phyloP scores from a whole-genome alignment of 768 basidiomycete genomes.

The Mycena vitilis region DNA sequence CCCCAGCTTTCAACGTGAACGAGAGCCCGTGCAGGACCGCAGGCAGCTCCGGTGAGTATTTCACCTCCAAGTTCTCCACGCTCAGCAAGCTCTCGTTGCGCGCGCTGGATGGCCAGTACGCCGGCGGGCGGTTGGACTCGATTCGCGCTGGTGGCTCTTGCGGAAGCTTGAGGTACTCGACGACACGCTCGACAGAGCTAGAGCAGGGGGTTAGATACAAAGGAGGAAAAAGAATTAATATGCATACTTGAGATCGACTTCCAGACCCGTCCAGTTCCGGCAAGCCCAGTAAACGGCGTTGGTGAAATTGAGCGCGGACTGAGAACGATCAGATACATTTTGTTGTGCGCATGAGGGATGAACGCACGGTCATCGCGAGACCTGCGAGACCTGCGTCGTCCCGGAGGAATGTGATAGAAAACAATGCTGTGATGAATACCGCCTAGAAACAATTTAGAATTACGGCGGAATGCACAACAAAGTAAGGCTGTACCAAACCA shows the following conservation, averaged over 20 bases:
- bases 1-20: constrained; percentile 76
- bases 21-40: constrained; percentile 83
- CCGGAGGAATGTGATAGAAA: constrained; percentile 60
- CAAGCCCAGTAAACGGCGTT: constrained; percentile 42
- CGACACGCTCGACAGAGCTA: constrained; percentile 89
- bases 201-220: neutral
- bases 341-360: neutral
- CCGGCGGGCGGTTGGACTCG: constrained; percentile 81
- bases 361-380: constrained; percentile 61
- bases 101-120: constrained; percentile 91
- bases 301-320: constrained; percentile 49
- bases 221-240: neutral
- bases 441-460: constrained; percentile 41
- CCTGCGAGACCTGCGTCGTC: constrained; percentile 59
- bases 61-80: constrained; percentile 83
- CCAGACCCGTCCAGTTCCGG: constrained; percentile 50
- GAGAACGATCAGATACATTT: neutral
- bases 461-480: neutral
- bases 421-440: constrained; percentile 68
- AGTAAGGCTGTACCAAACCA: constrained; percentile 12
- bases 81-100: constrained; percentile 67
- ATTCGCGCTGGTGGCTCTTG: constrained; percentile 87
- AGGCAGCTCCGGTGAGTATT: constrained; percentile 88
- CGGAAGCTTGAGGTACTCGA: constrained; percentile 92
- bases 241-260: constrained; percentile 68